Percentiles rank a stretch among this genome's conserved stretches.
Conservation (phyloP, 257 asterid species). For the Solanum peruvianum region DNA sequence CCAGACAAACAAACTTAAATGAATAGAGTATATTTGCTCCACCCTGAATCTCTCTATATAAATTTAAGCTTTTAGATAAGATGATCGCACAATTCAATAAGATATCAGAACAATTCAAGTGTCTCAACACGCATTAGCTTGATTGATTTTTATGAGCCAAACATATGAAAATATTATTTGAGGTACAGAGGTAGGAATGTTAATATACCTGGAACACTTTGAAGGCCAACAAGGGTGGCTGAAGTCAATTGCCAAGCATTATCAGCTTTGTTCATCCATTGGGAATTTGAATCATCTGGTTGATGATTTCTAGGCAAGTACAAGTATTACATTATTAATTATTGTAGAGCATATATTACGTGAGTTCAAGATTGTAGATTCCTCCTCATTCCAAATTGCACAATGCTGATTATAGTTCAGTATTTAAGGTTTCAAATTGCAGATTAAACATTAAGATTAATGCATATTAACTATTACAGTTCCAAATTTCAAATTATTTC, state of each 20-base stretch:
- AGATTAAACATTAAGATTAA: too few relatives aligned
- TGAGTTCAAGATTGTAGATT: too few relatives aligned
- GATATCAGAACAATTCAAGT: neutral
- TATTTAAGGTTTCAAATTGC: too few relatives aligned
- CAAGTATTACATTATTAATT: neutral
- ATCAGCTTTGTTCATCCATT: conserved; percentile 67
- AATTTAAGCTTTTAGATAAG: neutral
- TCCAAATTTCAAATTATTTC: too few relatives aligned
- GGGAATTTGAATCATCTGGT: conserved; percentile 30
- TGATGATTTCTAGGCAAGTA: conserved; percentile 27
- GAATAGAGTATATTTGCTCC: neutral
- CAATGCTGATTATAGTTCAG: too few relatives aligned
- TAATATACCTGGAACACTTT: conserved; percentile 30
- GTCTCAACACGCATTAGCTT: neutral
- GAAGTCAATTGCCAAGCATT: conserved; percentile 77
- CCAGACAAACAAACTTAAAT: neutral
- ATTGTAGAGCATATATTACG: neutral
- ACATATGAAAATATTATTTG: neutral
- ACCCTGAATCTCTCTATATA: neutral
- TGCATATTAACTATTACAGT: too few relatives aligned
- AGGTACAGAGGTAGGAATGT: neutral
- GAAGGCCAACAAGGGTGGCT: conserved; percentile 69
- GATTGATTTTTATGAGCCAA: neutral
- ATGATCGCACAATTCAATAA: neutral
- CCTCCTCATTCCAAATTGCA: too few relatives aligned